Evolutionary conservation across 768 basidiomycete species (phyloP).

Genomic region (Cubamyces lactineus): DNA sequence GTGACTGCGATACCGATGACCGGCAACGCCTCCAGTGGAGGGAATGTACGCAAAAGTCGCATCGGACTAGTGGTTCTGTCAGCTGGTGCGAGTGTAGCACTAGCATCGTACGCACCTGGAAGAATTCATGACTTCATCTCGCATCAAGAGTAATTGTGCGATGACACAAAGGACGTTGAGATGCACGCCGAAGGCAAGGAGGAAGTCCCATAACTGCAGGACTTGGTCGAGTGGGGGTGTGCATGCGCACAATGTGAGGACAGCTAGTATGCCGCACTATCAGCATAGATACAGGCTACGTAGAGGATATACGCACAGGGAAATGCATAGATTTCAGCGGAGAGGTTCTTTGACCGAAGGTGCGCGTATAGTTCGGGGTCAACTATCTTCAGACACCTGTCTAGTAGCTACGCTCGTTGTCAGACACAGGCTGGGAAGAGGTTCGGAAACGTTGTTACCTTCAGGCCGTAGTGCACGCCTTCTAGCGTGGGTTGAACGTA

Average conservation of each 20-base stretch:
- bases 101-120: conserved; percentile 62
- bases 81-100: not conserved
- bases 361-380: conserved; percentile 84
- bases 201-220: conserved; percentile 94
- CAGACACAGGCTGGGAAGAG: not conserved
- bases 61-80: conserved; percentile 67
- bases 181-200: conserved; percentile 95
- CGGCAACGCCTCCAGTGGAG: conserved; percentile 83
- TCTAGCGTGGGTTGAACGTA: conserved; percentile 96
- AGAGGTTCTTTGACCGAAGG: conserved; percentile 87
- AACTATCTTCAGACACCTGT: conserved; percentile 88
- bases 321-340: conserved; percentile 97
- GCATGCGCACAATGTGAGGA: conserved; percentile 94
- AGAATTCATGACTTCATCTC: conserved; percentile 87
- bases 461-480: conserved; percentile 93
- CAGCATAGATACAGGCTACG: not conserved
- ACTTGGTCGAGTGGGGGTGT: conserved; percentile 97
- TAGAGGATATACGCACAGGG: conserved; percentile 65
- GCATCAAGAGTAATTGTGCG: conserved; percentile 88
- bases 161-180: conserved; percentile 97
- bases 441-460: conserved; percentile 51
- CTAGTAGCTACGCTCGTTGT: conserved; percentile 68
- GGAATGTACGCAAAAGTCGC: conserved; percentile 92
- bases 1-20: conserved; percentile 94
- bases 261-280: conserved; percentile 51